Base-by-base conservation (phyloP, 345 rosid genomes). In the Lepidium aucheri region DNA sequence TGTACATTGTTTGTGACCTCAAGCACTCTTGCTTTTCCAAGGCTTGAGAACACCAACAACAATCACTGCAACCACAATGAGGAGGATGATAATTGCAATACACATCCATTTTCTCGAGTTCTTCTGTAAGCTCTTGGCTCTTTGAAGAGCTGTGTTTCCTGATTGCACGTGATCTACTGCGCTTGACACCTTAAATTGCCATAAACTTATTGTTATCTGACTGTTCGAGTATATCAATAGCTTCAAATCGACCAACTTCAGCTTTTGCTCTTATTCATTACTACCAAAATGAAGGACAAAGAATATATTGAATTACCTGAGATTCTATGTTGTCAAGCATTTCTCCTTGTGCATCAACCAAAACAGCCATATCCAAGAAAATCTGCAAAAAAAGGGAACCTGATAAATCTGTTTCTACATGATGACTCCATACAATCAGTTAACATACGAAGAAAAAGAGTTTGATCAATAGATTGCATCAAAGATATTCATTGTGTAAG, bases 271-370 rank as follows among this genome's bases (percentile, higher is more conserved):
- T 35, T 28, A 12, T 47, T 32, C 20, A 60, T 28, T 39, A 14
- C 15, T 14, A 51, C 39, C 39, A 49, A 51, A 11, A 0, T 12
- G 18, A 51, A 64, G 32, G 15, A 26, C 14, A 22, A 20, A 5
- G 20, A 5, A 8, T 8, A 16, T 0, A 24, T 3, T 8, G 20
- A 60, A 32, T 54, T 84, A 90, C 97, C 85, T 94, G 95, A 51
- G 88, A 78, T 80, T 94, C 99, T 49, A 94, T 94, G 78, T 88
- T 84, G 85, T 94, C 88, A 2, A 94, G 84, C 96, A 94, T 81
- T 51, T 94, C 97, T 61, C 97, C 96, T 69, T 90, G 97, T 32
- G 92, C 92, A 58, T 94, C 92, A 58, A 94, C 97, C 86, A 94
- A 73, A 33, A 90, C 99, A 4, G 97, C 97, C 87, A 94, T 90